Conservation (phyloP, 1,284 basidiomycete species). For the Thecaphora thlaspeos region DNA sequence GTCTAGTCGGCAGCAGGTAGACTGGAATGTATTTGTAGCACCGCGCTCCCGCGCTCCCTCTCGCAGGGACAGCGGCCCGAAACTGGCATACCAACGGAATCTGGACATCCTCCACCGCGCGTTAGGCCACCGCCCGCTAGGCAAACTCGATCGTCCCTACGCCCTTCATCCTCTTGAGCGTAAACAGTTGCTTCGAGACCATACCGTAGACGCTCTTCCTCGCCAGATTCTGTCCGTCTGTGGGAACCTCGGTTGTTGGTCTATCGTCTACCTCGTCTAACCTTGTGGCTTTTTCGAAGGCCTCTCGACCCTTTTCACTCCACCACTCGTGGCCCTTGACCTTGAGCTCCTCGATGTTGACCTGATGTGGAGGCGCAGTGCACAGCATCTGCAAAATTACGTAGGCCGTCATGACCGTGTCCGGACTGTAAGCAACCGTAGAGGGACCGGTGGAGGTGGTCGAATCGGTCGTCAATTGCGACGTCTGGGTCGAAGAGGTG, state of each 20-base stretch:
- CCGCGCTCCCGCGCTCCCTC: no score
- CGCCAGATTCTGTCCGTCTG: slow-evolving; percentile 43
- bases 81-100: no score
- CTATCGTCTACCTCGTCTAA: slow-evolving; percentile 17
- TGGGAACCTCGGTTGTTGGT: slow-evolving; percentile 24
- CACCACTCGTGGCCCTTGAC: slow-evolving; percentile 40
- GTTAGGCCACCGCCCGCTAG: no score
- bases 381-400: slow-evolving; percentile 45
- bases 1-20: no score
- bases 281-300: slow-evolving; percentile 18
- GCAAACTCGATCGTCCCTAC: slow-evolving; percentile 33
- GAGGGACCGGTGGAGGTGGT: slow-evolving; percentile 2
- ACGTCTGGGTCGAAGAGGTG: slow-evolving; percentile 19
- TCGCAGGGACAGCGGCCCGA: no score
- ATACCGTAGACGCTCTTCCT: slow-evolving; percentile 52
- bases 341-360: slow-evolving; percentile 48
- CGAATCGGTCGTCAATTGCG: slow-evolving; percentile 12
- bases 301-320: slow-evolving; percentile 31
- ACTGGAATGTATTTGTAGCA: no score
- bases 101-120: no score
- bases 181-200: slow-evolving; percentile 50
- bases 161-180: slow-evolving; percentile 28
- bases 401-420: slow-evolving; percentile 41
- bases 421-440: slow-evolving; percentile 27
- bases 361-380: slow-evolving; percentile 28